A percentile compares a stretch with the other conserved stretches of the same genome.
Conservation (phyloP, 192 early-diverging fungal species). For the Lobulomyces angularis region DNA sequence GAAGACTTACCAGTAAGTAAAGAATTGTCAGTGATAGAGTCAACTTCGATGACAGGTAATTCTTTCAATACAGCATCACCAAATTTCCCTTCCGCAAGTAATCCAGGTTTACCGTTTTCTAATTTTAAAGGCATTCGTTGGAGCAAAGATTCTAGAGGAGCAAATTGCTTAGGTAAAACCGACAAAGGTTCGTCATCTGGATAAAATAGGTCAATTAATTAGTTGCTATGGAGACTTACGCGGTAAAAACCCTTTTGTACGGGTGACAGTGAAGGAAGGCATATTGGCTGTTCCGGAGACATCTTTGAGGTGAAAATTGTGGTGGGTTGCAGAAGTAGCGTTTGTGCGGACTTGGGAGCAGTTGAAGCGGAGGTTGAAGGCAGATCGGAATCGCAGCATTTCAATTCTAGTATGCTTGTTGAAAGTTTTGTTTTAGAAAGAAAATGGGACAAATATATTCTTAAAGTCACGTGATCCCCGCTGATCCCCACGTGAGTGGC, state of each 20-base stretch:
- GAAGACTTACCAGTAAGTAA: slow-evolving; percentile 47
- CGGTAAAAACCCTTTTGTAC: slow-evolving; percentile 40
- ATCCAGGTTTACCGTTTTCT: slow-evolving; percentile 54
- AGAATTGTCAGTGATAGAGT: slow-evolving; percentile 52
- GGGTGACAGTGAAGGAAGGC: slow-evolving; percentile 26
- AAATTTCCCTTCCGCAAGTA: slow-evolving; percentile 66
- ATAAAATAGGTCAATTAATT: background rate
- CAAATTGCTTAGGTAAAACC: slow-evolving; percentile 56
- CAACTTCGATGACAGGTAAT: slow-evolving; percentile 62
- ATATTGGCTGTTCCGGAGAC: no score
- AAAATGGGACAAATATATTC: no score
- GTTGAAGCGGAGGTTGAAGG: no score
- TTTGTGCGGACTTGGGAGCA: no score
- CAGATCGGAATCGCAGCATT: no score
- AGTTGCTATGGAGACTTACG: slow-evolving; percentile 8
- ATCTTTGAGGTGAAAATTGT: no score
- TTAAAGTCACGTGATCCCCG: no score
- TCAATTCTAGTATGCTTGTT: no score
- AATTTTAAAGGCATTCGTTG: slow-evolving; percentile 65
- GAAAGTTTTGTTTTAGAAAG: no score
- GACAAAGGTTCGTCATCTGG: slow-evolving; percentile 47
- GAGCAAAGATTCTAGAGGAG: slow-evolving; percentile 53
- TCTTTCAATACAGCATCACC: slow-evolving; percentile 61
- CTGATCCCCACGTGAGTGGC: no score
- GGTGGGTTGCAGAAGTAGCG: no score